Evolutionary conservation across 768 basidiomycete species (phyloP).

Genomic region (Mycena albidolilacea): DNA sequence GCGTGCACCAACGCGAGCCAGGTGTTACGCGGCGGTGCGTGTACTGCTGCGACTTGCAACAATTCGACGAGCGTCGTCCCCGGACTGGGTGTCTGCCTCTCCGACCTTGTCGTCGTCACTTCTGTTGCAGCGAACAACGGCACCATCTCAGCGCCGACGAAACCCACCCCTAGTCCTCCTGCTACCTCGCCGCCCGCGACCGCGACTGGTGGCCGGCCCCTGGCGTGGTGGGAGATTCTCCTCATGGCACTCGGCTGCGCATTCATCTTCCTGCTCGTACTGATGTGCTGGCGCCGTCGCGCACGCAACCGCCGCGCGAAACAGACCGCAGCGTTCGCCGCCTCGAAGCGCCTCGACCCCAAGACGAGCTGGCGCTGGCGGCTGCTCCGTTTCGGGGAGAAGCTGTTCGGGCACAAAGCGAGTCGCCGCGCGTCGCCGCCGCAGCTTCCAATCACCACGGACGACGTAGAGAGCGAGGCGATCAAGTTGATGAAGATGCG

Average conservation of each 20-base stretch:
- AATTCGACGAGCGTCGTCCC: conserved; percentile 70
- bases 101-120: conserved; percentile 76
- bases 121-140: conserved; percentile 58
- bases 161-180: conserved; percentile 62
- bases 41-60: conserved; percentile 74
- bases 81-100: conserved; percentile 84
- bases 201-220: conserved; percentile 50
- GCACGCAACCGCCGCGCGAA: conserved; percentile 79
- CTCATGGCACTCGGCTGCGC: conserved; percentile 87
- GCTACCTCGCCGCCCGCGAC: conserved; percentile 63
- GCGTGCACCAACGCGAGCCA: conserved; percentile 77
- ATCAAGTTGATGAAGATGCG: conserved; percentile 66
- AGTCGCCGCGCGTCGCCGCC: conserved; percentile 35
- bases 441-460: conserved; percentile 41
- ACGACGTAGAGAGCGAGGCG: conserved; percentile 55
- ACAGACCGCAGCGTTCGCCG: conserved; percentile 75
- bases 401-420: conserved; percentile 66
- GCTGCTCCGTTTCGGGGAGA: conserved; percentile 70
- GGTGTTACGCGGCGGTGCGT: conserved; percentile 77
- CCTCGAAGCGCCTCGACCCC: conserved; percentile 66
- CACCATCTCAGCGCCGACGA: conserved; percentile 62
- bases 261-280: conserved; percentile 78
- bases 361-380: conserved; percentile 68
- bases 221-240: conserved; percentile 89
- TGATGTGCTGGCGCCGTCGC: conserved; percentile 80